Base-by-base conservation (phyloP, 192 early-diverging fungal species). In the Powellomyces hirtus region DNA sequence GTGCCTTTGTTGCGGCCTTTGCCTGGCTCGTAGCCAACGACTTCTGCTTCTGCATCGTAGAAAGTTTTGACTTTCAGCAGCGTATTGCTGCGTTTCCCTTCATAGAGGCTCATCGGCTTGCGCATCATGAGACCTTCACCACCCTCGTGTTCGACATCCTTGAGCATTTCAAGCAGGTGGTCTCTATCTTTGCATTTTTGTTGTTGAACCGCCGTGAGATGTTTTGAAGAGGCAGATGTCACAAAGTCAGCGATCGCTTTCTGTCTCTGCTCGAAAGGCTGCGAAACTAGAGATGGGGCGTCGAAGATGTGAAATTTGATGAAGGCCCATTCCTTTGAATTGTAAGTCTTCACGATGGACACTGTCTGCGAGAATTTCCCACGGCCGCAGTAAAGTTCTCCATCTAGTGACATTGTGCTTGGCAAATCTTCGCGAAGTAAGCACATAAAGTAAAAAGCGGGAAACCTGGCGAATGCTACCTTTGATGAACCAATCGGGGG, bases 41-140 rank as follows among this genome's bases (percentile, higher is more conserved):
- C 84, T n/a, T 79, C 57, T 0, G 89, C 89, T 52, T 91, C 89
- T 11, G 85, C 89, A 59, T 91, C 89, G 72, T 82, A 84, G 38
- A 90, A 90, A 11, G 67, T 80, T 68, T 91, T 91, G 70, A 91
- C 81, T 71, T 91, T 90, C 45, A 86, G 75, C 13, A 89, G 62
- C 20, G 82, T 86, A 22, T 30, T 64, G 45, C 76, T 81, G 13
- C 87, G 80, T 29, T 77, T 82, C 36, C 77, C 66, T 27, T 74
- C 75, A 51, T 84, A 87, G 27, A 59, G 24, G 53, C 76, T 79
- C 2, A 33, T 52, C 11, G 68, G 56, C 62, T 65, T 37, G 29
- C 61, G 55, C 36, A 90, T 69, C 89, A 91, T 91, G 22, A 90
- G 66, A 7, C 89, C 89, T 71, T 91, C 89, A 22, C 85, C 89